Base-by-base conservation (phyloP, 495 filamentous ascomycete genomes). In the Gamarada debralockiae region DNA sequence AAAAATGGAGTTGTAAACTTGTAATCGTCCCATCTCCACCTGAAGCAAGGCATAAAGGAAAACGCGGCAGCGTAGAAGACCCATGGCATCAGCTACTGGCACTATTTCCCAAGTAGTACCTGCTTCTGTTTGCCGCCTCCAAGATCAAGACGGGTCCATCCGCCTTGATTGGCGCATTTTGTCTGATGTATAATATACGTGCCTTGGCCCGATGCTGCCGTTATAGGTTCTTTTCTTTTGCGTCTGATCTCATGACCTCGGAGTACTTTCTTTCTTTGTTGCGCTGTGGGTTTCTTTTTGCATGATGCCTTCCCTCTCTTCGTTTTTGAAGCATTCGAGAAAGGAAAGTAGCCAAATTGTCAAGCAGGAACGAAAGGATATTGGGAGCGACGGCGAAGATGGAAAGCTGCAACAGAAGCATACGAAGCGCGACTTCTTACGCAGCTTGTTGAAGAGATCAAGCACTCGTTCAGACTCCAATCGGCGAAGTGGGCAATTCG, bases 351-450 rank as follows among this genome's bases (percentile, higher is more conserved):
- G 39, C 12, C 48, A 50, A 25, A 48, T 18, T 14, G 55, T 52
- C 43, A 15, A 50, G 6, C 24, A 47, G 20, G 51, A 50, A 24
- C 33, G 24, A 17, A 44, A 44, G 12, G 48, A 38, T 34, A n/a
- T 40, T 27, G 21, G 21, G 23, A 20, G 17, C 5, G 13, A 17
- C 49, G 33, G 23, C 39, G 60, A 47, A 12, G n/a, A 50, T 31
- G 53, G 53, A 45, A 67, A 48, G 51, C 61, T 61, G 31, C 62
- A 64, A 50, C 57, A 62, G 29, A 62, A 63, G 41, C 58, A 60
- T 10, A 65, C 67, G 14, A 69, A 67, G 40, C 59, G 65, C 49
- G 65, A 70, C 15, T 49, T 70, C 52, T 64, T 74, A 33, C 60
- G 69, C 22, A 65, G 58, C 18, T 57, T 65, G 21, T 41, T 65